Conservation (phyloP, 1,139 yeast species). For the Torulaspora pretoriensis region DNA sequence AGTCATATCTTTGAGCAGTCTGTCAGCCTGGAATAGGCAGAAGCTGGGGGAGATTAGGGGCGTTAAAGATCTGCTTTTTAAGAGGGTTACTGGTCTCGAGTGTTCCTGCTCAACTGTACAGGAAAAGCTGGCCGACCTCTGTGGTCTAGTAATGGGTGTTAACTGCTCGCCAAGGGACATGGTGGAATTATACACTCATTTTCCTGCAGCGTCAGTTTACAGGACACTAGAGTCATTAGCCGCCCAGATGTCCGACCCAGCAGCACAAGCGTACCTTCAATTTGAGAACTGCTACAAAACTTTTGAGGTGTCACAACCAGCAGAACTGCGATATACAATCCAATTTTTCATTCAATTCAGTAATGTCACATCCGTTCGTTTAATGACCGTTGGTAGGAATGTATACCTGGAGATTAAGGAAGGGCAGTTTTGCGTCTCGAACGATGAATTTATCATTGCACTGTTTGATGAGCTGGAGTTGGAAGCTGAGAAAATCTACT, state of each 20-base stretch:
- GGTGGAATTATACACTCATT: slow-evolving; percentile 15
- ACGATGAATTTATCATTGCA: slow-evolving; percentile 30
- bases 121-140: slow-evolving; percentile 15
- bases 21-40: slow-evolving; percentile 23
- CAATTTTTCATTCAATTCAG: slow-evolving; percentile 25
- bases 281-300: slow-evolving; percentile 27
- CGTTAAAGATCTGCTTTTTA: slow-evolving; percentile 12
- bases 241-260: slow-evolving; percentile 17
- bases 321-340: slow-evolving; percentile 15
- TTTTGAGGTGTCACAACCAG: slow-evolving; percentile 6
- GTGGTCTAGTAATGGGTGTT: slow-evolving; percentile 16
- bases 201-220: slow-evolving; percentile 9
- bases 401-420: slow-evolving; percentile 30
- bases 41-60: slow-evolving; percentile 12
- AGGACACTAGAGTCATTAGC: slow-evolving; percentile 20
- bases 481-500: slow-evolving; percentile 20
- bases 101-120: slow-evolving; percentile 3
- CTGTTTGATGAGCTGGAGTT: slow-evolving; percentile 30
- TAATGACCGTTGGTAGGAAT: slow-evolving; percentile 25
- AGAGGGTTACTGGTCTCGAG: slow-evolving; percentile 2
- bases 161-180: slow-evolving; percentile 20
- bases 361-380: slow-evolving; percentile 27
- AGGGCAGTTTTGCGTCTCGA: slow-evolving; percentile 27
- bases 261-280: slow-evolving; percentile 23
- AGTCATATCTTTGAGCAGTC: slow-evolving; percentile 18